phyloP scores from a whole-genome alignment of 2,329 filamentous ascomycete genomes.

The Pestalotiopsis sp. region DNA sequence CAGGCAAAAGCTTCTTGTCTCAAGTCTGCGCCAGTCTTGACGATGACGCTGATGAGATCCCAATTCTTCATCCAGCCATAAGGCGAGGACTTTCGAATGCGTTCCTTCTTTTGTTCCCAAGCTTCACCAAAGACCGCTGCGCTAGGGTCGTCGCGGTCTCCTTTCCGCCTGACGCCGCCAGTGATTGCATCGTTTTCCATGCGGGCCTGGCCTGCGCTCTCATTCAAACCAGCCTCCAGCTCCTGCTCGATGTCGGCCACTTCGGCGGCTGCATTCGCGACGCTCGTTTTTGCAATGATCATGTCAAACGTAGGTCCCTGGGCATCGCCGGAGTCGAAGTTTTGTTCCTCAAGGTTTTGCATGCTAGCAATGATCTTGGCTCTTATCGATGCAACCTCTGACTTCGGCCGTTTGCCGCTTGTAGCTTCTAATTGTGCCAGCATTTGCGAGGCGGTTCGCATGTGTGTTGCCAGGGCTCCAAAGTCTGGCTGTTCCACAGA shows the following conservation, averaged over 20 bases:
- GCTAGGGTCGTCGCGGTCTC: constrained; percentile 82
- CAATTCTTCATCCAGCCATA: constrained; percentile 91
- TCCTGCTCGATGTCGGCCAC: constrained; percentile 34
- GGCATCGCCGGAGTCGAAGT: constrained; percentile 74
- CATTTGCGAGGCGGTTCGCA: constrained; percentile 87
- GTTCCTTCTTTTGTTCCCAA: constrained; percentile 82
- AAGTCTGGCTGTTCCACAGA: constrained; percentile 75
- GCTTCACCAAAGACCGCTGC: constrained; percentile 86
- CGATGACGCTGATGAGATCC: constrained; percentile 84
- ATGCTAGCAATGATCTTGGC: constrained; percentile 89
- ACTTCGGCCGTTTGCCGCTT: constrained; percentile 75
- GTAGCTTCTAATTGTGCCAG: constrained; percentile 80
- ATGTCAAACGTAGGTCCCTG: constrained; percentile 76
- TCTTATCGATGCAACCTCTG: constrained; percentile 81
- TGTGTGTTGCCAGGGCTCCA: constrained; percentile 80
- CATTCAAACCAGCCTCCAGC: constrained; percentile 58
- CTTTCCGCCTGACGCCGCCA: constrained; percentile 77
- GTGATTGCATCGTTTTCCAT: constrained; percentile 93
- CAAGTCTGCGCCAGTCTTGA: constrained; percentile 83
- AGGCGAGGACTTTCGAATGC: constrained; percentile 79
- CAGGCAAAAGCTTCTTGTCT: constrained; percentile 86
- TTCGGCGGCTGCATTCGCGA: constrained; percentile 41
- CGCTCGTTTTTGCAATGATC: constrained; percentile 75
- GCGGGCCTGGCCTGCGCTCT: constrained; percentile 74
- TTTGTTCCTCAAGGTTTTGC: constrained; percentile 85